Evolutionary conservation across 129 eudicot genomes (phyloP), one percentile per base, ranked within the genome.

Genomic region (Flaveria trinervia): DNA sequence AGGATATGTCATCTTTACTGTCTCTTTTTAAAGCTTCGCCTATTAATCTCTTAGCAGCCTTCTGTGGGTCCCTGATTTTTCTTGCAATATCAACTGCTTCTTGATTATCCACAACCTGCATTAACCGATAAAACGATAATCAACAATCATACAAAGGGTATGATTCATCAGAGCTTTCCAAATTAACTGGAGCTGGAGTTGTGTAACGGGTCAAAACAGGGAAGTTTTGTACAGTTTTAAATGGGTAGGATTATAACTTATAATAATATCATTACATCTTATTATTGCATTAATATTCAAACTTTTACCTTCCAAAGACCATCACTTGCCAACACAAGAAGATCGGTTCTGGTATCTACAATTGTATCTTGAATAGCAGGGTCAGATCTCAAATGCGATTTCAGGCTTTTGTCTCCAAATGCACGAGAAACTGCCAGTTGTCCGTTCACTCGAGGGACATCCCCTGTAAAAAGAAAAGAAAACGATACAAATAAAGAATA

Each of bases 381-480:
- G 81, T 89, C 96, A 0, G 96, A 87, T 62, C 96, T 81, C 54
- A 89, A 67, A 81, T 87, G 92, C 43, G 86, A 85, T 76, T 89
- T 89, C 6, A 89, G 80, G 78, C 88, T 84, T 82, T 79, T 89
- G 75, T 89, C 96, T 50, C 96, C 96, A 79, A 89, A 89, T 43
- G 92, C 96, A 51, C 92, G 92, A 57, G 92, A 87, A 64, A 89
- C 92, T 25, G 92, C 96, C 62, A 89, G 86, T 77, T 89, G 96
- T 59, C 92, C 92, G 16, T 89, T 81, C 66, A 89, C 92, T 77
- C 96, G 78, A 36, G 96, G 88, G 9, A 89, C 96, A 69, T 89
- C 92, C 49, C 96, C 92, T 89, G 56, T 70, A 30, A 64, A 56
- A 17, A 54, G 17, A 3, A 61, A 61, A 61, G 0, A 26, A 12